These are phyloP conservation scores for Alternaria conjuncta DNA, from an alignment of 2,329 filamentous ascomycete species.

Conservation along the genomic window DNA sequence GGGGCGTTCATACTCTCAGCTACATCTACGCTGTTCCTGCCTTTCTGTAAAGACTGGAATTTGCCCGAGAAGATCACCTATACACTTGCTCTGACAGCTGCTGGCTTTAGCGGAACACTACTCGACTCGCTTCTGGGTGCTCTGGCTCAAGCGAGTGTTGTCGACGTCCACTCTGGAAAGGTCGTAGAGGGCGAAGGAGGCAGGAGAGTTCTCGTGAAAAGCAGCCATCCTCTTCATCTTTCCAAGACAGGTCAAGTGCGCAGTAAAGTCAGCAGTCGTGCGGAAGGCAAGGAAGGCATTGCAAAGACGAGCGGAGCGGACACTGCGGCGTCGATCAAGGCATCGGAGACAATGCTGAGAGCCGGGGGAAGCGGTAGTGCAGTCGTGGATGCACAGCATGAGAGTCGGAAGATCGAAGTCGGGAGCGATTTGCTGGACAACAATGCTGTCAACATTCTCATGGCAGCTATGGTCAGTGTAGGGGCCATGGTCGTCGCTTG, in stretches of 20 bases:
- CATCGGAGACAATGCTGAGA: conserved; percentile 43
- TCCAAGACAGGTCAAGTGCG: conserved; percentile 40
- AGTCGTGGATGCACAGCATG: conserved; percentile 47
- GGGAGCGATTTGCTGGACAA: conserved; percentile 83
- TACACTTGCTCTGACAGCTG: conserved; percentile 65
- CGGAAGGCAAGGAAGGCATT: conserved; percentile 46
- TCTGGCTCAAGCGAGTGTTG: conserved; percentile 82
- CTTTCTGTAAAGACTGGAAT: conserved; percentile 64
- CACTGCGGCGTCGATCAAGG: conserved; percentile 22
- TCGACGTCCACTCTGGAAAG: conserved; percentile 82
- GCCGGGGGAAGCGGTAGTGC: conserved; percentile 30
- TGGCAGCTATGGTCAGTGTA: conserved; percentile 83
- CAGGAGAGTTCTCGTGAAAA: conserved; percentile 56
- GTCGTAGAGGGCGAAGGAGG: conserved; percentile 88
- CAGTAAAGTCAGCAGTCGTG: conserved; percentile 52
- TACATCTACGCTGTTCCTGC: conserved; percentile 70
- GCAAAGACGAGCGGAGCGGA: conserved; percentile 42
- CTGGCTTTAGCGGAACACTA: conserved; percentile 80
- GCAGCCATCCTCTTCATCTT: conserved; percentile 37
- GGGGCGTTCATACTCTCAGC: conserved; percentile 75
- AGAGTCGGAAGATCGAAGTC: conserved; percentile 65
- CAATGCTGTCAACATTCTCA: conserved; percentile 92
- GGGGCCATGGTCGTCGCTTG: conserved; percentile 68
- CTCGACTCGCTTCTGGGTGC: conserved; percentile 89
- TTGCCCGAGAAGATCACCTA: conserved; percentile 43